Evolutionary conservation across 1,284 basidiomycete genomes (phyloP).

Genomic region (Ganoderma lucidum): DNA sequence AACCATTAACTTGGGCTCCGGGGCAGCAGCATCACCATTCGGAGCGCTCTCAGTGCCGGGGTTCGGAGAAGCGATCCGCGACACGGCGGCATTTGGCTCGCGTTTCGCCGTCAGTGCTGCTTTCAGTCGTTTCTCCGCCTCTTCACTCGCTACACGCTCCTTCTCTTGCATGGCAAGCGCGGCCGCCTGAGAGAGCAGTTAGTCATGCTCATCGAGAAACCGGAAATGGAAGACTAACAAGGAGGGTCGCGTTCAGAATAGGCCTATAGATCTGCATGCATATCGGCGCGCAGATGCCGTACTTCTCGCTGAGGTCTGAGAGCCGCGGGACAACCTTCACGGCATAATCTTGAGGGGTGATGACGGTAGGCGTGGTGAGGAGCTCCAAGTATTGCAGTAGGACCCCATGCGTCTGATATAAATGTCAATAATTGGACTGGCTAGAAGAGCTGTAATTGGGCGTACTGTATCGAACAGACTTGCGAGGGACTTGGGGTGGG

Average conservation of each 20-base stretch:
- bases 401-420: slow-evolving; percentile 75
- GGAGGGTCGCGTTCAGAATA: slow-evolving; percentile 70
- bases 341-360: slow-evolving; percentile 69
- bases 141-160: slow-evolving; percentile 71
- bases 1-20: slow-evolving; percentile 43
- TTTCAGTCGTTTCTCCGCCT: slow-evolving; percentile 79
- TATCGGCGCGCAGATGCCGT: slow-evolving; percentile 82
- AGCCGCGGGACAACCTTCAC: slow-evolving; percentile 75
- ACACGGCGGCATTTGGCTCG: slow-evolving; percentile 62
- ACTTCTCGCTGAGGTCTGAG: slow-evolving; percentile 73
- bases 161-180: slow-evolving; percentile 69
- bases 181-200: slow-evolving; percentile 48
- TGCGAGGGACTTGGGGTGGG: slow-evolving; percentile 86
- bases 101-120: slow-evolving; percentile 79
- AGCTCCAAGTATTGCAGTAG: slow-evolving; percentile 80
- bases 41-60: slow-evolving; percentile 44
- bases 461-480: slow-evolving; percentile 86
- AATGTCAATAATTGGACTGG: slow-evolving; percentile 39
- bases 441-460: slow-evolving; percentile 34
- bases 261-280: slow-evolving; percentile 94
- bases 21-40: slow-evolving; percentile 42
- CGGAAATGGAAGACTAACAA: slow-evolving; percentile 52
- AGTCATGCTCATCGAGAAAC: not conserved
- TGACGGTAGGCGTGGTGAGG: slow-evolving; percentile 67
- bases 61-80: slow-evolving; percentile 68